Conservation (phyloP, 2,329 filamentous ascomycete species). For the Blastomyces percursus region DNA sequence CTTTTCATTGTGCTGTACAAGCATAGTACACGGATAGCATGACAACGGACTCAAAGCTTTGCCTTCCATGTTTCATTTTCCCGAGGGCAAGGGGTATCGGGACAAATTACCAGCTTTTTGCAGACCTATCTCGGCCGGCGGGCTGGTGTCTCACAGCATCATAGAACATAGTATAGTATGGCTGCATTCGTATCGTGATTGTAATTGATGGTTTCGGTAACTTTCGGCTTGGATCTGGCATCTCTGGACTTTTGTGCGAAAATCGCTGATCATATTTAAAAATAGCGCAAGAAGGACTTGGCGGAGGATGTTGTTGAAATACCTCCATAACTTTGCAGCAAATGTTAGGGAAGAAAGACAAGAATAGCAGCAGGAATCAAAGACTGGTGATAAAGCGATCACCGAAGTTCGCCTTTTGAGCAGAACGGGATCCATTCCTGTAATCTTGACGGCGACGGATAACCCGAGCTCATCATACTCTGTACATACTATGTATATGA, state of each 20-base stretch:
- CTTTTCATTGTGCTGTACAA: background rate
- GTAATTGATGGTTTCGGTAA: background rate
- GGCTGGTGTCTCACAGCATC: background rate
- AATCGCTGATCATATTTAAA: background rate
- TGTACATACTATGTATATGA: too few relatives aligned
- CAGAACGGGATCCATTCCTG: too few relatives aligned
- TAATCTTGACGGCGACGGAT: too few relatives aligned
- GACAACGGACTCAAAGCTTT: too few relatives aligned
- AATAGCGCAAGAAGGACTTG: background rate
- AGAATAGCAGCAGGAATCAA: background rate
- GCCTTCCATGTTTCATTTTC: background rate
- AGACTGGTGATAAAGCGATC: background rate
- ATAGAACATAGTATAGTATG: background rate
- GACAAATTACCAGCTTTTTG: background rate
- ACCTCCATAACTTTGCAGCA: too few relatives aligned
- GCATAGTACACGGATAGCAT: background rate
- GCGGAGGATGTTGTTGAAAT: background rate
- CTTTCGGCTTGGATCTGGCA: background rate
- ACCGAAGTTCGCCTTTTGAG: too few relatives aligned
- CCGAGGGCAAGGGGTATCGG: background rate
- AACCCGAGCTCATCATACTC: too few relatives aligned
- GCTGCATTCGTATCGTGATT: background rate
- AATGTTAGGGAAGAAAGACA: background rate
- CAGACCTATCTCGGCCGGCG: background rate
- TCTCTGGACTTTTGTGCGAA: background rate